Conservation (phyloP, 2,329 filamentous ascomycete species). For the Anthostomella pinea region DNA sequence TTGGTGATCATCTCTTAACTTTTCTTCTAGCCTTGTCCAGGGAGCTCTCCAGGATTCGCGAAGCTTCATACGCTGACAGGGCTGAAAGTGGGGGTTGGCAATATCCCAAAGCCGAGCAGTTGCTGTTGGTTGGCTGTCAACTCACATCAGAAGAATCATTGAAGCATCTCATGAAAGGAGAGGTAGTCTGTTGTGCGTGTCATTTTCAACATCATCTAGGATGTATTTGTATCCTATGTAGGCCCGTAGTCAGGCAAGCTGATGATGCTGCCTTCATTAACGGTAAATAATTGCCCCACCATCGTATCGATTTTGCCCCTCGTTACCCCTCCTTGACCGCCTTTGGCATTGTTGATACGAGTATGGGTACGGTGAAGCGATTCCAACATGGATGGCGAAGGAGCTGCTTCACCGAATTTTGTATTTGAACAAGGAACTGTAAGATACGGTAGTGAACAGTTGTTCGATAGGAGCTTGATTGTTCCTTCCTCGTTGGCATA, state of each 20-base stretch:
- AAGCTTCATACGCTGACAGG: conserved; percentile 26
- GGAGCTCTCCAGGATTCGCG: conserved; percentile 28
- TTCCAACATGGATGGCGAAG: too few relatives aligned
- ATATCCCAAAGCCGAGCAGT: not conserved
- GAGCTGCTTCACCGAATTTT: too few relatives aligned
- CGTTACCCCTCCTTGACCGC: conserved; percentile 17
- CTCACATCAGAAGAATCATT: too few relatives aligned
- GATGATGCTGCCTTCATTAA: conserved; percentile 1
- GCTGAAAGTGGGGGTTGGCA: conserved; percentile 17
- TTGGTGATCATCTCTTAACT: conserved; percentile 7
- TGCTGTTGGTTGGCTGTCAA: too few relatives aligned
- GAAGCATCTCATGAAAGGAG: too few relatives aligned
- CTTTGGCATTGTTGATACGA: not conserved
- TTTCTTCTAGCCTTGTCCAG: conserved; percentile 12
- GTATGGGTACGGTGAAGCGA: too few relatives aligned
- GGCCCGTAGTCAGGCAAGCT: conserved; percentile 3
- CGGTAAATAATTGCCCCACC: conserved; percentile 13
- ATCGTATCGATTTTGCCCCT: conserved; percentile 13
- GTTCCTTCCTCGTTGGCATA: too few relatives aligned
- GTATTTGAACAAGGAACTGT: too few relatives aligned
- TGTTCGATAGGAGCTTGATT: too few relatives aligned
- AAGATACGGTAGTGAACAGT: not conserved
- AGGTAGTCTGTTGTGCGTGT: too few relatives aligned
- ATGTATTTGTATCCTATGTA: too few relatives aligned
- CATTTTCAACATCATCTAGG: too few relatives aligned